Conservation (phyloP, 129 eudicot species). For the sunflower (Helianthus annuus) region HanXRQr2.0-SUNRISE NC_035449.2:33927181-33927680, state of each 20-base stretch:
- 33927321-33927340: too few species aligned
- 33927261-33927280: too few species aligned
- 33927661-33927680: neutral
- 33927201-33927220: too few species aligned
- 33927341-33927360: too few species aligned
- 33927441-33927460: conserved; percentile 83
- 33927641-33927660: neutral
- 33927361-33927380: too few species aligned
- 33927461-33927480: conserved; percentile 47
- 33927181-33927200: too few species aligned
- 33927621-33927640: neutral
- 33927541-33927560: conserved; percentile 97
- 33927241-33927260: too few species aligned
- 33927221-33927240: too few species aligned
- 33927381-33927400: too few species aligned
- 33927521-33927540: conserved; percentile 95
- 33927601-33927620: conserved; percentile 19
- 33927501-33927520: conserved; percentile 62
- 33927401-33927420: conserved; percentile 35
- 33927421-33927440: conserved; percentile 83
- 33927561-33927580: conserved; percentile 29
- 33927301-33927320: too few species aligned
- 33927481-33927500: conserved; percentile 60
- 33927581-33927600: conserved; percentile 31
- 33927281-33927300: too few species aligned